Base-by-base conservation (phyloP, 2,329 filamentous ascomycete genomes). In the Trichoderma aggressivum region DNA sequence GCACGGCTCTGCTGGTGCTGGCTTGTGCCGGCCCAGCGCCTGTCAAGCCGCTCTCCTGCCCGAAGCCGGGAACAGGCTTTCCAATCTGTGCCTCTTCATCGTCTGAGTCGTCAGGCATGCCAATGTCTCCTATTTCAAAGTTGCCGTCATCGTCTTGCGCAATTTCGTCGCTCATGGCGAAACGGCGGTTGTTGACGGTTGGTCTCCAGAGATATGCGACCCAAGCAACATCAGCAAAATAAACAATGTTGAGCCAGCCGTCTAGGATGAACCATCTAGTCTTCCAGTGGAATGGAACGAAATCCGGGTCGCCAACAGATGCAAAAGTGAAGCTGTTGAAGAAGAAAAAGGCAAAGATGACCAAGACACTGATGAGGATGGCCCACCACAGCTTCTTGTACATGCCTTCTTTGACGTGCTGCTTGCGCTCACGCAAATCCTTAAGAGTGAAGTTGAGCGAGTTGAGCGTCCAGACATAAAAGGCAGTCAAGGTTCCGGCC, bases 371-470 rank as follows among this genome's bases (percentile, higher is more conserved):
- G 74, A 89, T 86, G 59, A 99, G 86, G 72, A 99, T 97, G 80
- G 94, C 95, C 94, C 94, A 99, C 94, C 97, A 99, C 16, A 99
- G 89, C 81, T 97, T 97, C 83, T 92, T 94, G 83, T 98, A 99
- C 97, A 99, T 99, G 82, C 89, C 82, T 61, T 94, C 94, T 80
- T 99, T 99, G 76, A 92, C 91, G 76, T 92, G 91, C 82, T 99
- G 96, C 82, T 97, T 98, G 75, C 96, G 91, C 78, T 97, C 93
- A 70, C 92, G 88, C n/a, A 99, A 87, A 77, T 98, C 95, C 82
- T 98, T 98, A 84, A 98, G 95, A 0, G 96, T 99, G 71, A 91
- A 86, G 81, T 95, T 97, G 71, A 99, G 87, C 26, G 94, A 97
- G 84, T 98, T 98, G 74, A 99, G 87, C 0, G 96, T 99, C 96